Evolutionary conservation across 2,329 filamentous ascomycete species (phyloP).

Genomic region (Nectriaceae sp.): DNA sequence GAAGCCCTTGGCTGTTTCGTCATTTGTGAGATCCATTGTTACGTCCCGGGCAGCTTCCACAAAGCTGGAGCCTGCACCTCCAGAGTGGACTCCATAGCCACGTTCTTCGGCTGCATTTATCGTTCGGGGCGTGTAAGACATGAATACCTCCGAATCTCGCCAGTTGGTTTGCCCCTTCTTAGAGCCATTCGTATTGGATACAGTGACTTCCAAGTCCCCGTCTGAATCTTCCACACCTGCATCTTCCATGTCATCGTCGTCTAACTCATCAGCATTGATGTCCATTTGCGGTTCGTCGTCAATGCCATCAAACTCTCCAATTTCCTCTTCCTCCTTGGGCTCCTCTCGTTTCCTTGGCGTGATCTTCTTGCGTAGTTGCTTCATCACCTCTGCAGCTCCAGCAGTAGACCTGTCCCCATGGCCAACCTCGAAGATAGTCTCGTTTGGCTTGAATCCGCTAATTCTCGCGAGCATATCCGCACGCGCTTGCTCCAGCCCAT

Average conservation of each 20-base stretch:
- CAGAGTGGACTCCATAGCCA: slow-evolving; percentile 89
- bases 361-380: slow-evolving; percentile 68
- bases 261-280: slow-evolving; percentile 24
- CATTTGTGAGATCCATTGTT: slow-evolving; percentile 90
- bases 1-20: slow-evolving; percentile 80
- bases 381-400: slow-evolving; percentile 76
- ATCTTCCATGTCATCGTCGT: slow-evolving; percentile 40
- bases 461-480: slow-evolving; percentile 87
- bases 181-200: slow-evolving; percentile 59
- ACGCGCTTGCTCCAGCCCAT: slow-evolving; percentile 68
- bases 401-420: slow-evolving; percentile 65
- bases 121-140: slow-evolving; percentile 88
- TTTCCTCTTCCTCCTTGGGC: slow-evolving; percentile 42
- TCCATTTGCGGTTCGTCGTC: slow-evolving; percentile 38
- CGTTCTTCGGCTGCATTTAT: slow-evolving; percentile 84
- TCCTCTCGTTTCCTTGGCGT: slow-evolving; percentile 55
- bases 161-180: slow-evolving; percentile 64
- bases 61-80: slow-evolving; percentile 75
- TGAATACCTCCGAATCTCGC: slow-evolving; percentile 89
- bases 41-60: slow-evolving; percentile 82
- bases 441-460: slow-evolving; percentile 82
- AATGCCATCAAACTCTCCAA: slow-evolving; percentile 32
- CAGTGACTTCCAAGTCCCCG: slow-evolving; percentile 70
- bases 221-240: slow-evolving; percentile 56
- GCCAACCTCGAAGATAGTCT: slow-evolving; percentile 96